These are phyloP conservation scores for Aureobasidium leucospermi DNA, from an alignment of 2,329 filamentous ascomycete species.

Conservation along the genomic window DNA sequence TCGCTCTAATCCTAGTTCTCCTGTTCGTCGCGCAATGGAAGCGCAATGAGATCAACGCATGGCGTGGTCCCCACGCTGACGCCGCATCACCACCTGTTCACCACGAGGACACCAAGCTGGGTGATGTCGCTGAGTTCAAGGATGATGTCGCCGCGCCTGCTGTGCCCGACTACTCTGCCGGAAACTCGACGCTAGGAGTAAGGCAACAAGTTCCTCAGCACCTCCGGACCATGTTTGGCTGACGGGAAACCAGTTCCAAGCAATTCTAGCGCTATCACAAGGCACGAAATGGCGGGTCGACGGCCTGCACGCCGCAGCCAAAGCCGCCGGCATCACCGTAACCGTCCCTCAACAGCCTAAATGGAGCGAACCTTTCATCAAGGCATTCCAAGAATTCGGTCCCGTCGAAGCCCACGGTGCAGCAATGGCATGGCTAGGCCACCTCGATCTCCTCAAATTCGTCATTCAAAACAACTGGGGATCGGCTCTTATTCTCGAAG, in stretches of 20 bases:
- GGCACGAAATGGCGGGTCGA: slow-evolving; percentile 31
- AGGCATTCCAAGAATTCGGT: slow-evolving; percentile 23
- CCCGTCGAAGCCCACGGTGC: slow-evolving; percentile 16
- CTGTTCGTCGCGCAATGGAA: slow-evolving; percentile 6
- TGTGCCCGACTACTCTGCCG: slow-evolving; percentile 8
- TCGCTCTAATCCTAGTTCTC: neutral
- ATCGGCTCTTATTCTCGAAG: slow-evolving; percentile 29
- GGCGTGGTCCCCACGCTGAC: neutral
- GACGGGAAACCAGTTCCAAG: slow-evolving; percentile 7
- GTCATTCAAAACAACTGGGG: slow-evolving; percentile 22
- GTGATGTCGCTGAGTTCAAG: neutral
- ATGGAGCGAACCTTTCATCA: slow-evolving; percentile 23
- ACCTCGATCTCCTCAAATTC: slow-evolving; percentile 27
- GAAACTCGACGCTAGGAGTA: slow-evolving; percentile 13
- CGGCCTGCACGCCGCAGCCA: slow-evolving; percentile 30
- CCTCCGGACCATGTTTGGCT: neutral
- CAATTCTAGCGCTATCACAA: slow-evolving; percentile 27
- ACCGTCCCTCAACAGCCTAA: slow-evolving; percentile 29
- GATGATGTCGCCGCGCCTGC: neutral
- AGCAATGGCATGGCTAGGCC: slow-evolving; percentile 26
- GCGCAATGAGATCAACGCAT: neutral
- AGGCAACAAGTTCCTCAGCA: neutral
- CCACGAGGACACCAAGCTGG: neutral
- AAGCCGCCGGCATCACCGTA: slow-evolving; percentile 27
- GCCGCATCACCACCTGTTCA: neutral